Evolutionary conservation across 2,329 filamentous ascomycete species (phyloP), one percentile per base, ranked within the genome.

Genomic region (Colletotrichum gloeosporioides): DNA sequence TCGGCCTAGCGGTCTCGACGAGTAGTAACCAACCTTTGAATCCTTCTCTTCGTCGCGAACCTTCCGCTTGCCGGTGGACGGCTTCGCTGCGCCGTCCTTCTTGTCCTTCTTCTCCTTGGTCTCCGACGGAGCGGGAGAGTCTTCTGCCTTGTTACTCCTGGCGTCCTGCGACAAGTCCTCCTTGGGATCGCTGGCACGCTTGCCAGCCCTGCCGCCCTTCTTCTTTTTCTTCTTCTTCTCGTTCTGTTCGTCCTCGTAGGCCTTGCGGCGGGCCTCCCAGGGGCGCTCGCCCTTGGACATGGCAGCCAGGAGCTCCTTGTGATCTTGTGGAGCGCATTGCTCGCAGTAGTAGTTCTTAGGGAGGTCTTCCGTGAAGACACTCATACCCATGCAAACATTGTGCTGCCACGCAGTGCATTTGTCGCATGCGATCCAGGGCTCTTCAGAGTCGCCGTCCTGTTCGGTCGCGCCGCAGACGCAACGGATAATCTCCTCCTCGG

Each of bases 361-460:
- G 71, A 95, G 90, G 81, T 96, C 92, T 75, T 96, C 94, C 36
- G 93, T 92, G 80, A 95, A 95, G 63, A 93, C 92, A 81, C 90
- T 92, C 83, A 98, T 92, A 69, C 95, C 95, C 89, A 99, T 95
- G 83, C 97, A 99, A 78, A 98, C 93, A 82, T 98, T 98, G 86
- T 99, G 97, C 86, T 99, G 97, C 97, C 97, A 99, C 57, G 94
- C 96, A 65, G 92, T 92, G 85, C 97, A 99, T 63, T 91, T 92
- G 85, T 99, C 97, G 87, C 97, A 99, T 77, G 95, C 95, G 81
- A 99, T 98, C 96, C 98, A 99, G 69, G 96, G 93, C 80, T 97
- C 94, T 79, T 94, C 95, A 16, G 95, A 93, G 80, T 98, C 95
- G 79, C 96, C 95, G 76, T 96, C 94, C 79, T 96, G 94, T 80